Evolutionary conservation across 1,284 basidiomycete genomes (phyloP).

Genomic region (Flammula alnicola): DNA sequence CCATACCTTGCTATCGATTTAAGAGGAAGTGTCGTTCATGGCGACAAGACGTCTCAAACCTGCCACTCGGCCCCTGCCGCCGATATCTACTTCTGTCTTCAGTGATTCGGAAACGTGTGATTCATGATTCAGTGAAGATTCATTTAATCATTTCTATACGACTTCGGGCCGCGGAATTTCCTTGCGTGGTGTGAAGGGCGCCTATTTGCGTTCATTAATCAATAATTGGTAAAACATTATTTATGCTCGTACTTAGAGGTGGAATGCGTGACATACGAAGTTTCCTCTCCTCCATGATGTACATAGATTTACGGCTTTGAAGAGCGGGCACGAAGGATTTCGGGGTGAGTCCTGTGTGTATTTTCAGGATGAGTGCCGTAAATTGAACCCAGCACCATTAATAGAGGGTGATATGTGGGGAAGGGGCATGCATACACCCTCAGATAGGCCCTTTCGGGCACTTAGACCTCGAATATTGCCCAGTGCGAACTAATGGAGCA

Average conservation of each 20-base stretch:
- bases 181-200: not conserved
- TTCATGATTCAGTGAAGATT: not conserved
- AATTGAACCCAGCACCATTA: too few relatives aligned
- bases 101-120: not conserved
- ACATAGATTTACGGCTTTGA: too few relatives aligned
- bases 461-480: too few relatives aligned
- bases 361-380: too few relatives aligned
- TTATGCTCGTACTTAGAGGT: not conserved
- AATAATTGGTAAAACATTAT: not conserved
- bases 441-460: too few relatives aligned
- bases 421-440: too few relatives aligned
- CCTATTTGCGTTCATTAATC: not conserved
- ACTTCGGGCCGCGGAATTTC: not conserved
- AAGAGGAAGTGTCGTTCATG: not conserved
- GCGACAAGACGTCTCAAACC: not conserved
- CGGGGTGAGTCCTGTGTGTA: too few relatives aligned
- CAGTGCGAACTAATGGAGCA: too few relatives aligned
- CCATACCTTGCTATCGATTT: not conserved
- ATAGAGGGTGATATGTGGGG: too few relatives aligned
- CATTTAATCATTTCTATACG: not conserved
- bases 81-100: not conserved
- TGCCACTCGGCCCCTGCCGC: not conserved
- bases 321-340: too few relatives aligned
- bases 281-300: too few relatives aligned
- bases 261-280: too few relatives aligned